These are phyloP conservation scores for Plasmopara halstedii DNA, from an alignment of 352 stramenopile species.

Conservation along the genomic window DNA sequence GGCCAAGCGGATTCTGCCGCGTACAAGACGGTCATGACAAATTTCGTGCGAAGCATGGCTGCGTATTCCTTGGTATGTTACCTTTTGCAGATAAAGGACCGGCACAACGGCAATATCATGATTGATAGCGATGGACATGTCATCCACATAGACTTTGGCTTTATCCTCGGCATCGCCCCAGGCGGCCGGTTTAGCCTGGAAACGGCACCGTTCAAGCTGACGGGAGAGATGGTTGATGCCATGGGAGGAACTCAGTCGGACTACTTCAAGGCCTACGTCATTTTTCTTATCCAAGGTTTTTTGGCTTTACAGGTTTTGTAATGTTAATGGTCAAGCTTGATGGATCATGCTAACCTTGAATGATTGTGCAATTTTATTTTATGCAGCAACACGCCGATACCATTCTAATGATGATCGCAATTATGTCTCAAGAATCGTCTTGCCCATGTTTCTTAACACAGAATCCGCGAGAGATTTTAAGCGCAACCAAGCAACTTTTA, in stretches of 20 bases:
- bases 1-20: constrained; percentile 59
- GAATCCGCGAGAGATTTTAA: constrained; percentile 66
- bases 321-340: neutral
- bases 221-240: constrained; percentile 96
- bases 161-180: constrained; percentile 97
- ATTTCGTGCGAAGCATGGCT: constrained; percentile 96
- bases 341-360: constrained; percentile 7
- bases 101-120: constrained; percentile 99
- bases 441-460: constrained; percentile 93
- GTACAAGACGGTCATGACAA: constrained; percentile 94
- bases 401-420: constrained; percentile 94
- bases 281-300: constrained; percentile 96
- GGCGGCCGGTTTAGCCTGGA: constrained; percentile 94
- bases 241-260: constrained; percentile 89
- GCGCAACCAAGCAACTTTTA: constrained; percentile 70
- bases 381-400: constrained; percentile 85
- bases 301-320: constrained; percentile 86
- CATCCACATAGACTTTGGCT: constrained; percentile 99
- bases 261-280: constrained; percentile 96
- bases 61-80: constrained; percentile 98
- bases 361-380: constrained; percentile 8
- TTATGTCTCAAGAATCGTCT: constrained; percentile 93
- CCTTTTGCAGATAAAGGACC: constrained; percentile 97
- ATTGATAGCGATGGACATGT: constrained; percentile 96
- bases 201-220: constrained; percentile 97